Base-by-base conservation (phyloP, 169 alveolate genomes). In the Plasmodium chabaudi region DNA sequence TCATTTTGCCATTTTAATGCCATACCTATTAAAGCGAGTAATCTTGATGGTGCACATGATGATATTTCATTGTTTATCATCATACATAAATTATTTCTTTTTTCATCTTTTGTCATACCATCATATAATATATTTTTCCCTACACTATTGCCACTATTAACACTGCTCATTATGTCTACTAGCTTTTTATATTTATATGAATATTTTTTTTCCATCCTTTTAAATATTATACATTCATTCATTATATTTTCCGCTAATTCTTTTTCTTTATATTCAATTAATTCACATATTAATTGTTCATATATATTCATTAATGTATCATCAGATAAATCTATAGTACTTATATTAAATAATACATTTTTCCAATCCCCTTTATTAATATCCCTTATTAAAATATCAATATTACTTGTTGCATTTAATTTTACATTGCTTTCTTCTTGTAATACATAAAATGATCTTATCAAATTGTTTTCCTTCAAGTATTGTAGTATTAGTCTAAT, bases 1-100 rank as follows among this genome's bases (percentile, higher is more conserved):
- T 94, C 77, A 39, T 89, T 86, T 51, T 94, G 96, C 96, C 96
- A 94, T 75, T 94, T 94, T 84, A 94, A 82, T 39, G 96, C 96
- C 96, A 94, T 94, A n/a, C 95, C 96, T 27, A 94, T 39, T 27
- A 94, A 51, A 2, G 95, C 95, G 19, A 88, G 67, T 13, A 94
- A 79, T 49, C 96, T 69, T 0, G 96, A 94, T 65, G 94, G 95
- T 12, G 96, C 95, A 23, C 93, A 94, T 46, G 92, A 72, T 27
- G 93, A 93, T 19, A 94, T 72, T 46, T 94, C 96, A 47, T 79
- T 79, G 12, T 44, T 67, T 25, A 79, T 79, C 89, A 79, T 79
- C 21, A 55, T 25, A 49, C 89, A 79, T 67, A 79, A 53, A 55
- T 64, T 79, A 53, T 79, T 79, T 42, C 89, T 79, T 79, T 60